Conservation (phyloP, 441 rosid genomes). For the Gossypium aridum region DNA sequence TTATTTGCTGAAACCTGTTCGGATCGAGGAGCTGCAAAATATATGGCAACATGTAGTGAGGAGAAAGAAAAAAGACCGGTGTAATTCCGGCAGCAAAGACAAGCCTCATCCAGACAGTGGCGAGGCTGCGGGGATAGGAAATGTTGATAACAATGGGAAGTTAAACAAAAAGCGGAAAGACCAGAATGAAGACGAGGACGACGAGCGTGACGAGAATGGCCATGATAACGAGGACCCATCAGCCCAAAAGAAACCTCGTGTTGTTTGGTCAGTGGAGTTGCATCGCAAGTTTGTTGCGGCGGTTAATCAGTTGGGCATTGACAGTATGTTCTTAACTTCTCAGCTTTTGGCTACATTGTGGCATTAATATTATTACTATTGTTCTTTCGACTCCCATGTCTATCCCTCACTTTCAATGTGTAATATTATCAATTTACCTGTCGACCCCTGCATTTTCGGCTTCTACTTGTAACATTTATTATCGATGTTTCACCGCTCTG, state of each 20-base stretch:
- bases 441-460: background rate
- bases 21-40: conserved; percentile 1
- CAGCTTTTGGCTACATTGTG: background rate
- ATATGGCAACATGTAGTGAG: conserved; percentile 5
- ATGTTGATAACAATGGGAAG: conserved; percentile 30
- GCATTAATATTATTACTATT: background rate
- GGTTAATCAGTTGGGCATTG: conserved; percentile 51
- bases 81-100: background rate
- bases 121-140: background rate
- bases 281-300: conserved; percentile 54
- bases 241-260: conserved; percentile 57
- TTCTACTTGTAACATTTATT: background rate
- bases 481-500: background rate
- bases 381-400: background rate
- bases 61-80: conserved; percentile 2
- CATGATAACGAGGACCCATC: conserved; percentile 41
- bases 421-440: background rate
- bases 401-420: background rate
- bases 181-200: conserved; percentile 48
- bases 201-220: conserved; percentile 40
- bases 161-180: conserved; percentile 48
- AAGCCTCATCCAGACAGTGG: background rate
- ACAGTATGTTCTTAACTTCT: conserved; percentile 39
- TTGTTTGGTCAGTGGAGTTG: conserved; percentile 58
- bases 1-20: conserved; percentile 6